Evolutionary conservation across 805 yeast species (phyloP), one percentile per base, ranked within the genome.

Genomic region (Barnettozyma populi): DNA sequence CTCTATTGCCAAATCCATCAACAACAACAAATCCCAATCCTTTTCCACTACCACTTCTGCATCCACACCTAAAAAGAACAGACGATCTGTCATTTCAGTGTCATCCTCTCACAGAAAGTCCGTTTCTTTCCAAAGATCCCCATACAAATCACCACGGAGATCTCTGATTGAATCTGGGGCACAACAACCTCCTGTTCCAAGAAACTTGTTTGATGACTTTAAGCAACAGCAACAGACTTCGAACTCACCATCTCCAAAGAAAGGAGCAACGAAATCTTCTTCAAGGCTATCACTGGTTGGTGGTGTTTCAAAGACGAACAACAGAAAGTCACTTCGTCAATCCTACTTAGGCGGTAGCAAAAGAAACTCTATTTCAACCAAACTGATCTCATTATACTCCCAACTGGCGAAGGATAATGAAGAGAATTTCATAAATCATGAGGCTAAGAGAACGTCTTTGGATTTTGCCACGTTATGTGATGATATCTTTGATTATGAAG

Each of bases 391-490:
- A 1, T 80, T 89, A 0, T 85, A 85, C 63, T 88, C 92, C 31
- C 83, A 80, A 60, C 67, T 85, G 51, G 74, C 87, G 3, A 74
- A 74, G 41, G 74, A 71, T 46, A 72, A 76, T 37, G 85, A 80
- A 51, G 79, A 87, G 80, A 85, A 80, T 56, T 77, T 77, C 56
- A 76, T 84, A 64, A 86, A 83, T 57, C 80, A 77, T 57, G 87
- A 81, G 61, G 82, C 89, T 6, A 83, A 78, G 65, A 74, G 94
- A 64, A 83, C 90, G 2, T 80, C 87, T 34, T 81, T 87, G 14
- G 86, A 85, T 52, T 85, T 85, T 70, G 94, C 90, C 11, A 76
- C 85, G 2, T 69, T 85, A 38, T 83, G 89, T 70, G 92, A 85
- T 66, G 81, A 79, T 64, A 79, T 85, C 49, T 85, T 85, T 70